Evolutionary conservation across 2,329 filamentous ascomycete species (phyloP).

Genomic region (Fusarium tupiense): DNA sequence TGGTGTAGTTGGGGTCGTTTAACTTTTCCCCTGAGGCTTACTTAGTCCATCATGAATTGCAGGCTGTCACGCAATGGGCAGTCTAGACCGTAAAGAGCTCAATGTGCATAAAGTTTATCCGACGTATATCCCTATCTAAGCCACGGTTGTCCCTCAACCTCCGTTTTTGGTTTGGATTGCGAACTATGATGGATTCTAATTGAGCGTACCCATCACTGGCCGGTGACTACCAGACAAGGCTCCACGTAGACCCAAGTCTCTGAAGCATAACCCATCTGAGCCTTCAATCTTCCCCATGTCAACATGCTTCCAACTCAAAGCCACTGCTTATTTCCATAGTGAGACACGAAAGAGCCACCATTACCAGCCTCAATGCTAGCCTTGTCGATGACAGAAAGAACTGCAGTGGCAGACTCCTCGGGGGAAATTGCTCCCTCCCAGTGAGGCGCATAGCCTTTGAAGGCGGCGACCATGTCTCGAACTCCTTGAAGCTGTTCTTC

Average conservation of each 20-base stretch:
- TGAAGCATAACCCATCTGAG: neutral
- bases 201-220: neutral
- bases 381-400: constrained; percentile 49
- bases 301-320: constrained; percentile 44
- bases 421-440: constrained; percentile 49
- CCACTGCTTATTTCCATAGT: constrained; percentile 64
- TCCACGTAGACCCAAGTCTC: neutral
- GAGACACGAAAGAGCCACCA: constrained; percentile 63
- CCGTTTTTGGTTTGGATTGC: neutral
- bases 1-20: too few species aligned
- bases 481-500: constrained; percentile 41
- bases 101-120: neutral
- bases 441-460: constrained; percentile 52
- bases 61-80: neutral
- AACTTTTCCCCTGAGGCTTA: too few species aligned
- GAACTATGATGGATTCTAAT: neutral
- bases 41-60: too few species aligned
- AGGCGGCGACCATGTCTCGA: constrained; percentile 40
- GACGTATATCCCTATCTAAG: neutral
- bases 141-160: neutral
- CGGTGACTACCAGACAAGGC: neutral
- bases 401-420: constrained; percentile 47
- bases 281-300: neutral
- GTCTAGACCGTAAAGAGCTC: neutral
- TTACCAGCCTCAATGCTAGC: constrained; percentile 52